A percentile compares a stretch with the other conserved stretches of the same genome.
Conservation (phyloP, 2,329 filamentous ascomycete genomes). For the Fusarium sororula region DNA sequence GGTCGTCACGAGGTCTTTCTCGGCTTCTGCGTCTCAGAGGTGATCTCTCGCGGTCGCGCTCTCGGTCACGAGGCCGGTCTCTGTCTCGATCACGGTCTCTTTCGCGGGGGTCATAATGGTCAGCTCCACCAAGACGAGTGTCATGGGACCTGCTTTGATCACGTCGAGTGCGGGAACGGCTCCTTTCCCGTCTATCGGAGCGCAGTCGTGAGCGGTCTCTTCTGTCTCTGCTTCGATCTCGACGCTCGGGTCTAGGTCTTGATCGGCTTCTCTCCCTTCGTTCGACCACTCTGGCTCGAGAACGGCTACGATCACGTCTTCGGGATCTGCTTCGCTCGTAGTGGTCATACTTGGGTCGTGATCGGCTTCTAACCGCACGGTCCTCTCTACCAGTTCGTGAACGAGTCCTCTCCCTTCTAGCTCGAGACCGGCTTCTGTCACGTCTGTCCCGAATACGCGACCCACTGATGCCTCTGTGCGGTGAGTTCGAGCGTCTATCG, state of each 20-base stretch:
- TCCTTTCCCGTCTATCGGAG: slow-evolving; percentile 45
- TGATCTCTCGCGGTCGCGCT: slow-evolving; percentile 32
- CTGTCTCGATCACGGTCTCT: slow-evolving; percentile 42
- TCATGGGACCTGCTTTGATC: slow-evolving; percentile 46
- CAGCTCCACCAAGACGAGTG: slow-evolving; percentile 34
- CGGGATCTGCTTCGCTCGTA: slow-evolving; percentile 49
- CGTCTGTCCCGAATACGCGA: slow-evolving; percentile 47
- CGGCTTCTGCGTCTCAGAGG: slow-evolving; percentile 40
- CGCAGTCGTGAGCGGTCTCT: slow-evolving; percentile 44
- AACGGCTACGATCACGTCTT: slow-evolving; percentile 51
- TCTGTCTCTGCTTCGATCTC: slow-evolving; percentile 45
- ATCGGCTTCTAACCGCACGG: slow-evolving; percentile 47
- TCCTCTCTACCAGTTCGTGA: slow-evolving; percentile 50
- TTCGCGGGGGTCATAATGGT: slow-evolving; percentile 48
- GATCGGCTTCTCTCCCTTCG: slow-evolving; percentile 49
- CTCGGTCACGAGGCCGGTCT: slow-evolving; percentile 31
- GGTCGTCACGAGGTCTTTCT: slow-evolving; percentile 39
- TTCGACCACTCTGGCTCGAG: slow-evolving; percentile 43
- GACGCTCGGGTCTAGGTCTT: slow-evolving; percentile 32
- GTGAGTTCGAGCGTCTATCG: slow-evolving; percentile 52
- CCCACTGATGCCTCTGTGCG: slow-evolving; percentile 48
- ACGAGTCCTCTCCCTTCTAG: slow-evolving; percentile 52
- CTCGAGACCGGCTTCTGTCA: slow-evolving; percentile 49
- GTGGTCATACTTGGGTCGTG: slow-evolving; percentile 46
- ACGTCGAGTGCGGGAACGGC: slow-evolving; percentile 44